These are phyloP conservation scores for Penicillium sp. DNA, from an alignment of 2,329 filamentous ascomycete genomes.

Conservation along the genomic window DNA sequence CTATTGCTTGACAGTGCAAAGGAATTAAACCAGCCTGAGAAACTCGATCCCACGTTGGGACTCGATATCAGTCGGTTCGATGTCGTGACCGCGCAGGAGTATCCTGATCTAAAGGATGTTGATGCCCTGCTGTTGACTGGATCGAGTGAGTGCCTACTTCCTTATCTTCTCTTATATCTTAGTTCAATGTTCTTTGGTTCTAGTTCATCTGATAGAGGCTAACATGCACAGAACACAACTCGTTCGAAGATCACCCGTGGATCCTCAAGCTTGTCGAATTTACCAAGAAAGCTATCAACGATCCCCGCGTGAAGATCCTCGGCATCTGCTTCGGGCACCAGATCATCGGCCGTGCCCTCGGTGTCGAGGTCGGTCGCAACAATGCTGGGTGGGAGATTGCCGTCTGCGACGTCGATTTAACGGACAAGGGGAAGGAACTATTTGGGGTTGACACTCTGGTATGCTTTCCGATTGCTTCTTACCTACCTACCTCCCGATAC, in stretches of 20 bases:
- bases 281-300: conserved; percentile 62
- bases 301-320: conserved; percentile 70
- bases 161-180: background rate
- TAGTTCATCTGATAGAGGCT: background rate
- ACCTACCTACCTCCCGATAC: background rate
- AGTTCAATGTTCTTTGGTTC: background rate
- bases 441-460: conserved; percentile 70
- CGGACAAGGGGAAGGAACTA: conserved; percentile 70
- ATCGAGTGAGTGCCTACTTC: conserved; percentile 55
- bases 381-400: conserved; percentile 80
- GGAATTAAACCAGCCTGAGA: conserved; percentile 43
- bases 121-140: conserved; percentile 86
- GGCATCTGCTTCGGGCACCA: conserved; percentile 90
- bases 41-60: conserved; percentile 41
- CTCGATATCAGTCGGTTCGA: conserved; percentile 71
- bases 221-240: conserved; percentile 66
- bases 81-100: conserved; percentile 69
- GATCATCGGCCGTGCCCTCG: conserved; percentile 76
- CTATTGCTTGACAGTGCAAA: conserved; percentile 63
- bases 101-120: conserved; percentile 73
- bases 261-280: conserved; percentile 76
- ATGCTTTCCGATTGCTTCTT: conserved; percentile 30
- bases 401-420: conserved; percentile 72
- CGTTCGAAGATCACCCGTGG: conserved; percentile 77
- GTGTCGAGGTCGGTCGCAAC: conserved; percentile 68